phyloP scores from a whole-genome alignment of 176 grass and related monocot species.

The Juncus effusus region DNA sequence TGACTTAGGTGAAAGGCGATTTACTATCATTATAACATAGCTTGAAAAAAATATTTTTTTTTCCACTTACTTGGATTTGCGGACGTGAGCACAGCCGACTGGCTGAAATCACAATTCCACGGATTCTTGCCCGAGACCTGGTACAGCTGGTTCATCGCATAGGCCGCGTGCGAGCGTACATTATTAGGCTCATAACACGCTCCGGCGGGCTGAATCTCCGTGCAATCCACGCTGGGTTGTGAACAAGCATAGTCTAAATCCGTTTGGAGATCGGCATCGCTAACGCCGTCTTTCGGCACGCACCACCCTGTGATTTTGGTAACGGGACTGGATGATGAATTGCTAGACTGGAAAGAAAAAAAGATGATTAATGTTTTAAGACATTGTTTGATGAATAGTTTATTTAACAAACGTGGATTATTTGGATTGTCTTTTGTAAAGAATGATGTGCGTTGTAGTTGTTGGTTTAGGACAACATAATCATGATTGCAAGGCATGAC shows the following conservation, averaged over 20 bases:
- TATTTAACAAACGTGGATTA: too few relatives aligned
- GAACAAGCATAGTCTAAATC: constrained; percentile 82
- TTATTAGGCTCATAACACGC: constrained; percentile 87
- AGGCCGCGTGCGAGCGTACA: constrained; percentile 79
- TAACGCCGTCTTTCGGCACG: constrained; percentile 53
- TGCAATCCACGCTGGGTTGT: constrained; percentile 70
- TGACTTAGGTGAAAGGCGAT: not conserved
- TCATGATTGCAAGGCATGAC: too few relatives aligned
- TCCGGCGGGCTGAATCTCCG: constrained; percentile 63
- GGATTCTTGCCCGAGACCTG: constrained; percentile 56
- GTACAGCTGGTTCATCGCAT: constrained; percentile 95
- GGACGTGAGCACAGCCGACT: constrained; percentile 62
- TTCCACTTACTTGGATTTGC: constrained; percentile 67
- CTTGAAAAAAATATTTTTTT: not conserved
- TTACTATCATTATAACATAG: not conserved
- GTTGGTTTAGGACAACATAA: too few relatives aligned
- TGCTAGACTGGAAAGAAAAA: not conserved
- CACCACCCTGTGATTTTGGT: constrained; percentile 47
- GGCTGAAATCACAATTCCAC: constrained; percentile 77
- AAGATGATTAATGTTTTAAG: too few relatives aligned
- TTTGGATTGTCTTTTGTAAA: too few relatives aligned
- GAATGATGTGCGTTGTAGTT: too few relatives aligned
- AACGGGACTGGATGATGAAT: constrained; percentile 3
- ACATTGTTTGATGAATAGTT: too few relatives aligned
- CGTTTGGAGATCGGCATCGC: constrained; percentile 62